Percentiles rank a stretch among this genome's conserved stretches.
These are phyloP conservation scores for Nakazawaea molendinolei DNA, from an alignment of 805 yeast genomes.

Conservation along the genomic window DNA sequence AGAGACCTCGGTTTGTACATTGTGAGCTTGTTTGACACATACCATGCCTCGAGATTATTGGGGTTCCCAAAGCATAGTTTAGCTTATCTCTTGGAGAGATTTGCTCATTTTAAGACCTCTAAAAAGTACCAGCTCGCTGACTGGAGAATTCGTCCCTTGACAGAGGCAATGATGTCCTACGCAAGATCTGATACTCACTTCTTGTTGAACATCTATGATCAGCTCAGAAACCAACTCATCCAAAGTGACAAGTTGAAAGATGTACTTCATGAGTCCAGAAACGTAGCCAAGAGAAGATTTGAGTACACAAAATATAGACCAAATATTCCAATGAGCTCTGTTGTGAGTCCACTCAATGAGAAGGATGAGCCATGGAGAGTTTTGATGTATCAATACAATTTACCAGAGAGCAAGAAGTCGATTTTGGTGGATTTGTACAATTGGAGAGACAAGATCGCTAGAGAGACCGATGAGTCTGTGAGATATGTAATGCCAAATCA, in stretches of 20 bases:
- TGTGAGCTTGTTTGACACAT: slow-evolving; percentile 89
- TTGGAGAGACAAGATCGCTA: slow-evolving; percentile 82
- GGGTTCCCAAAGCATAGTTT: slow-evolving; percentile 77
- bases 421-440: slow-evolving; percentile 55
- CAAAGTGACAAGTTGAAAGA: slow-evolving; percentile 43
- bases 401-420: slow-evolving; percentile 46
- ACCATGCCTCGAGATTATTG: slow-evolving; percentile 76
- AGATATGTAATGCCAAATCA: slow-evolving; percentile 82
- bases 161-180: slow-evolving; percentile 68
- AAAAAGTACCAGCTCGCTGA: slow-evolving; percentile 95
- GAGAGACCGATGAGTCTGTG: slow-evolving; percentile 76
- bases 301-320: slow-evolving; percentile 71
- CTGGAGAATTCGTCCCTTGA: slow-evolving; percentile 88
- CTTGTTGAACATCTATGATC: slow-evolving; percentile 71
- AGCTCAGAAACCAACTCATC: slow-evolving; percentile 56
- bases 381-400: slow-evolving; percentile 56
- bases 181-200: slow-evolving; percentile 97
- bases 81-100: slow-evolving; percentile 75
- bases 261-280: slow-evolving; percentile 69
- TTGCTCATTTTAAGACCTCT: slow-evolving; percentile 79
- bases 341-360: slow-evolving; percentile 42
- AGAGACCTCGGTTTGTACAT: slow-evolving; percentile 88
- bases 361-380: slow-evolving; percentile 61
- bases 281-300: slow-evolving; percentile 73
- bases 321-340: slow-evolving; percentile 20